Conservation (phyloP, 2,329 filamentous ascomycete species). For the Didymella arachidicola region DNA sequence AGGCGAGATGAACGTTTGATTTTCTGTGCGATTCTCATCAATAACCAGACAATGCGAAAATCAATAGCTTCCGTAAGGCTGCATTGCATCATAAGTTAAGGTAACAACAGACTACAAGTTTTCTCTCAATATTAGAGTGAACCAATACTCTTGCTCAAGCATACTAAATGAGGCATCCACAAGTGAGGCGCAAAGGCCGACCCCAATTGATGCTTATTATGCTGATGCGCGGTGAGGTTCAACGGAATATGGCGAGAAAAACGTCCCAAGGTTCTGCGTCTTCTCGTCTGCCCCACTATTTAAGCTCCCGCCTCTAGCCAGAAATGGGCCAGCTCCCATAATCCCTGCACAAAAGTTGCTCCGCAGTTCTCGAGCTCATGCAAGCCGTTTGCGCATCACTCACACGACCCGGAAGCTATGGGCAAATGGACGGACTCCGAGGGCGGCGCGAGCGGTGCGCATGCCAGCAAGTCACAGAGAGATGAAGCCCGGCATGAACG, state of each 20-base stretch:
- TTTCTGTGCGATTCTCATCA: too few species aligned
- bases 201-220: too few species aligned
- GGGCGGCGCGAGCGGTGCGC: slow-evolving; percentile 34
- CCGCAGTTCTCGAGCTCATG: slow-evolving; percentile 14
- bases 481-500: slow-evolving; percentile 38
- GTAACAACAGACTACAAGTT: too few species aligned
- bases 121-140: too few species aligned
- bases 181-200: too few species aligned
- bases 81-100: too few species aligned
- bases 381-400: slow-evolving; percentile 8
- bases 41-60: too few species aligned
- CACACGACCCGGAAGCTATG: slow-evolving; percentile 29
- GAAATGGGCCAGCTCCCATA: neutral
- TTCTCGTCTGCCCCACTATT: slow-evolving; percentile 3
- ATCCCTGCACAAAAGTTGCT: slow-evolving; percentile 19
- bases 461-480: slow-evolving; percentile 45
- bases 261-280: neutral
- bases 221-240: too few species aligned
- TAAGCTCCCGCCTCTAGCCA: slow-evolving; percentile 3
- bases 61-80: too few species aligned
- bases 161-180: too few species aligned
- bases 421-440: slow-evolving; percentile 48
- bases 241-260: too few species aligned
- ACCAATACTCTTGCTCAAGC: too few species aligned
- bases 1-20: neutral